These are phyloP conservation scores for Coniferiporia sulphurascens DNA, from an alignment of 1,284 basidiomycete genomes.

Conservation along the genomic window DNA sequence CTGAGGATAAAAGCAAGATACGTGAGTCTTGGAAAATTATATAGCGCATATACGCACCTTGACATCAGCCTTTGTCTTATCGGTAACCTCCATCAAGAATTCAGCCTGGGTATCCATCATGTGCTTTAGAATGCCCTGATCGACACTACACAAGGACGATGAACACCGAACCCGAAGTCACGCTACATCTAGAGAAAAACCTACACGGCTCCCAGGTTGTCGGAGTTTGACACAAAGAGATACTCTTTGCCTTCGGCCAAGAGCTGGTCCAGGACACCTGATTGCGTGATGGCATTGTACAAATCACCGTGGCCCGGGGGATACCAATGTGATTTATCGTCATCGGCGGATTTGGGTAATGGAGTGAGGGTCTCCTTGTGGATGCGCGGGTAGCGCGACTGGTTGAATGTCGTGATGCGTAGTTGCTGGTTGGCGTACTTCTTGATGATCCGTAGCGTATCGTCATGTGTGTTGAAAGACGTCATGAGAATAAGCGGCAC, in stretches of 20 bases:
- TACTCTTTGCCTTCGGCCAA: constrained; percentile 97
- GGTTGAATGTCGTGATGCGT: constrained; percentile 95
- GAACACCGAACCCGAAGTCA: constrained; percentile 17
- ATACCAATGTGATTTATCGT: constrained; percentile 97
- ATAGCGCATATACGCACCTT: constrained; percentile 45
- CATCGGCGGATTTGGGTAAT: constrained; percentile 79
- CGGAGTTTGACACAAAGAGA: constrained; percentile 98
- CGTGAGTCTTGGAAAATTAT: neutral
- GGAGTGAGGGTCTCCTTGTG: constrained; percentile 93
- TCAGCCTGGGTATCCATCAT: constrained; percentile 87
- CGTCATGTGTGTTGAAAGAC: constrained; percentile 99
- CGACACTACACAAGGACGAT: constrained; percentile 46
- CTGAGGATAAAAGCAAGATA: constrained; percentile 29
- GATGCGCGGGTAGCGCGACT: constrained; percentile 97
- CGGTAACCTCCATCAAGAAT: constrained; percentile 98
- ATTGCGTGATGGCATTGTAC: constrained; percentile 92
- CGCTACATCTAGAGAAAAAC: constrained; percentile 35
- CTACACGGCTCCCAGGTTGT: constrained; percentile 97
- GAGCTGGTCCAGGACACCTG: constrained; percentile 93
- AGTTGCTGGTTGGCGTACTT: constrained; percentile 99
- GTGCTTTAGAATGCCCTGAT: constrained; percentile 81
- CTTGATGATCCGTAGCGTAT: constrained; percentile 97
- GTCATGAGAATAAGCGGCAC: constrained; percentile 99
- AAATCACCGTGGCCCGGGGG: constrained; percentile 99
- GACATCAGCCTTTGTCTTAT: constrained; percentile 99